Evolutionary conservation across 179 eudicot genomes (phyloP).

Genomic region (Patellifolia procumbens): DNA sequence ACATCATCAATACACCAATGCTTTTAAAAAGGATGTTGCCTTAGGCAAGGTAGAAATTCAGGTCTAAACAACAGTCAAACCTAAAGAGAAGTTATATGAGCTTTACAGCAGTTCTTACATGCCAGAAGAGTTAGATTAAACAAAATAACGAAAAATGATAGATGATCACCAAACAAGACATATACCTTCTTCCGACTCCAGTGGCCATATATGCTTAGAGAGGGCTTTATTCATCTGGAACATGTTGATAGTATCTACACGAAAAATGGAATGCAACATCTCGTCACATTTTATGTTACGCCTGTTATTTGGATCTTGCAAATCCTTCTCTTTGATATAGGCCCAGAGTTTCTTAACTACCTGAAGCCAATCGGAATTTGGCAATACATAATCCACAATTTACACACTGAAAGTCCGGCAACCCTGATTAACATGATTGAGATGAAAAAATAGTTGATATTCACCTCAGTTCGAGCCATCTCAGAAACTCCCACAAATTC

Average conservation of each 20-base stretch:
- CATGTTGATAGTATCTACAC: constrained; percentile 77
- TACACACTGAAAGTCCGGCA: not conserved
- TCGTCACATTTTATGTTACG: constrained; percentile 73
- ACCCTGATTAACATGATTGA: not conserved
- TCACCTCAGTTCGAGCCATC: constrained; percentile 72
- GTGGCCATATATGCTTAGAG: constrained; percentile 91
- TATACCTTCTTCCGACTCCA: constrained; percentile 62
- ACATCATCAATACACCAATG: not conserved
- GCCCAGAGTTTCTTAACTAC: constrained; percentile 87
- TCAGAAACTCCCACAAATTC: constrained; percentile 56
- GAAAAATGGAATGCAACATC: constrained; percentile 58
- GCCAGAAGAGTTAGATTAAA: not conserved
- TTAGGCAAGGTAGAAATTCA: not conserved
- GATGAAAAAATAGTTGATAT: not conserved
- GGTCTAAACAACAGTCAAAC: not conserved
- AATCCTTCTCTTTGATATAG: constrained; percentile 67
- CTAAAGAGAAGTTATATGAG: not conserved
- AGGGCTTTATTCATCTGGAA: constrained; percentile 94
- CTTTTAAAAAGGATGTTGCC: not conserved
- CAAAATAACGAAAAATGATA: not conserved
- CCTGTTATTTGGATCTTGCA: constrained; percentile 79
- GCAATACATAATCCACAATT: constrained; percentile 10
- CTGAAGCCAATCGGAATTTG: constrained; percentile 37
- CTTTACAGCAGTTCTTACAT: not conserved
- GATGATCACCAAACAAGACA: not conserved